Percentiles rank a stretch among this genome's conserved stretches.
Conservation (phyloP, 2,329 filamentous ascomycete species). For the Chrysoporthe puriensis region DNA sequence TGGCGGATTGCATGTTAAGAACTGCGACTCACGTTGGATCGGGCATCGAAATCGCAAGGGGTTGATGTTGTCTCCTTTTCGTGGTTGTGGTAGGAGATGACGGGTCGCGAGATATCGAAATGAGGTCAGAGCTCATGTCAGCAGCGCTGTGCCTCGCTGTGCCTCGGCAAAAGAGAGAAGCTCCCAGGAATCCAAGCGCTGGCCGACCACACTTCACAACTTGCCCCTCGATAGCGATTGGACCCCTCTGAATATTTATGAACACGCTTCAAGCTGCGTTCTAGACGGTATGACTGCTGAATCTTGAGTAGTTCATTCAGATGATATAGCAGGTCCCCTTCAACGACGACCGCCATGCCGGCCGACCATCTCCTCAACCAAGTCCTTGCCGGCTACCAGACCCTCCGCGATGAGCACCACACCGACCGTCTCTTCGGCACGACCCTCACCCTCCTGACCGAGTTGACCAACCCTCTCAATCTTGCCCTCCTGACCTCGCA, state of each 20-base stretch:
- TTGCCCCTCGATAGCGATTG: not conserved
- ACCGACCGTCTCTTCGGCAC: conserved; percentile 66
- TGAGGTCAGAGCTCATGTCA: conserved; percentile 17
- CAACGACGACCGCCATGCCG: conserved; percentile 53
- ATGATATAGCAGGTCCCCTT: conserved; percentile 1
- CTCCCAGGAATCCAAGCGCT: conserved; percentile 13
- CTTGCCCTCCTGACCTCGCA: conserved; percentile 74
- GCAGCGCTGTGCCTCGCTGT: conserved; percentile 33
- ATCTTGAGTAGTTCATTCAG: not conserved
- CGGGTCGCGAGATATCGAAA: conserved; percentile 6
- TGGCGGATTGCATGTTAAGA: not conserved
- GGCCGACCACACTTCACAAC: conserved; percentile 3
- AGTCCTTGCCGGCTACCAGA: conserved; percentile 63
- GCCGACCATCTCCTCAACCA: conserved; percentile 69
- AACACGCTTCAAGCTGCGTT: not conserved
- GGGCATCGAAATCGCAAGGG: conserved; percentile 7
- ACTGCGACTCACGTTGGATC: conserved; percentile 11
- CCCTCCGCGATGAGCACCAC: conserved; percentile 53
- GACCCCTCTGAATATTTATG: not conserved
- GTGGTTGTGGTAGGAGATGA: conserved; percentile 18
- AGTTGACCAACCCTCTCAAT: conserved; percentile 75
- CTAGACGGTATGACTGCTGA: not conserved
- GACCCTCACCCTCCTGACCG: conserved; percentile 68
- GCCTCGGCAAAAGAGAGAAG: conserved; percentile 36
- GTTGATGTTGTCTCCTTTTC: conserved; percentile 5